These are phyloP conservation scores for Hyphodiscus hymeniophilus DNA, from an alignment of 495 filamentous ascomycete species.

Conservation along the genomic window DNA sequence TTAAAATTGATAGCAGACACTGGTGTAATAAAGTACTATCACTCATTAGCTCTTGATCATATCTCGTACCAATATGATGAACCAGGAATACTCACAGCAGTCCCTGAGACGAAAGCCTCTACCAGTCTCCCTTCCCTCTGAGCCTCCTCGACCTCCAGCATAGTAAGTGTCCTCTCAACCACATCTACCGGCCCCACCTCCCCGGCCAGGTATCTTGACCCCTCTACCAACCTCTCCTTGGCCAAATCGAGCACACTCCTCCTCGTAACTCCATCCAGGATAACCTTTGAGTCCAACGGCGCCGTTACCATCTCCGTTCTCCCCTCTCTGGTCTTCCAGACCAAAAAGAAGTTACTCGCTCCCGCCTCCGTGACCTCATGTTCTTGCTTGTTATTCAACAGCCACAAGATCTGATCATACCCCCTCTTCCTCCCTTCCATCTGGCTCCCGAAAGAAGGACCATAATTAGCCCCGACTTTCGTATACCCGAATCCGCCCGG, in stretches of 20 bases:
- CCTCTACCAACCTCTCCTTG: slow-evolving; percentile 41
- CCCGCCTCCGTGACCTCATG: slow-evolving; percentile 76
- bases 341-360: slow-evolving; percentile 82
- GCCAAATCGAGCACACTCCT: slow-evolving; percentile 68
- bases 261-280: slow-evolving; percentile 79
- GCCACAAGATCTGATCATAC: slow-evolving; percentile 87
- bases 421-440: slow-evolving; percentile 58
- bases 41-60: slow-evolving; percentile 20
- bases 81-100: slow-evolving; percentile 54
- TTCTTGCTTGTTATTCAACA: slow-evolving; percentile 42
- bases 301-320: slow-evolving; percentile 72
- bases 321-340: slow-evolving; percentile 64
- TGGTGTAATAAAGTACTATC: slow-evolving; percentile 66
- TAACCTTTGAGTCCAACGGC: slow-evolving; percentile 67
- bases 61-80: background rate
- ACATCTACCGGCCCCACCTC: slow-evolving; percentile 53
- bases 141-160: slow-evolving; percentile 70
- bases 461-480: slow-evolving; percentile 91
- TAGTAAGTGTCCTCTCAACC: slow-evolving; percentile 70
- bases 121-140: slow-evolving; percentile 65
- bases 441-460: slow-evolving; percentile 60
- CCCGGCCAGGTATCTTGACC: slow-evolving; percentile 21
- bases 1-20: slow-evolving; percentile 65
- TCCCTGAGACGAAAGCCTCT: slow-evolving; percentile 76
- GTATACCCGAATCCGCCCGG: slow-evolving; percentile 89